Evolutionary conservation across 2,329 filamentous ascomycete genomes (phyloP).

Genomic region (Coniochaeta sp.): DNA sequence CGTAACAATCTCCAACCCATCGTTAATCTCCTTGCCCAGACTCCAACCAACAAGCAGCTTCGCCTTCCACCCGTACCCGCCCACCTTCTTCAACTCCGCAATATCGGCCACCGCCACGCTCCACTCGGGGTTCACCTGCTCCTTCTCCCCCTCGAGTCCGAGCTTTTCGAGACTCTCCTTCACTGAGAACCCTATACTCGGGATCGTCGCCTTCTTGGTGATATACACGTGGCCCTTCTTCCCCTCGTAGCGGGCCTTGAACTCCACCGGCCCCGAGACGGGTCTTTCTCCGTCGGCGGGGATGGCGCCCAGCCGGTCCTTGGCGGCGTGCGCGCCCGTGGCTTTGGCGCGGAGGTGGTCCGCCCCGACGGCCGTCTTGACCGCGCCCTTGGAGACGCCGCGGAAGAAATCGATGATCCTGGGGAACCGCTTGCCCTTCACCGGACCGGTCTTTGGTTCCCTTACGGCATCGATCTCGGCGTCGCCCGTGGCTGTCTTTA

Average conservation of each 20-base stretch:
- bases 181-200: slow-evolving; percentile 59
- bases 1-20: slow-evolving; percentile 65
- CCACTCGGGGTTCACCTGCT: slow-evolving; percentile 56
- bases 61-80: slow-evolving; percentile 77
- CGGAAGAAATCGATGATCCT: slow-evolving; percentile 61
- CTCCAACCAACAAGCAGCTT: slow-evolving; percentile 79
- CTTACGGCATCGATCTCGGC: slow-evolving; percentile 44
- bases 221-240: slow-evolving; percentile 68
- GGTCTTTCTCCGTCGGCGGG: slow-evolving; percentile 37
- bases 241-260: slow-evolving; percentile 64
- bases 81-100: slow-evolving; percentile 68
- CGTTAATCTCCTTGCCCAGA: slow-evolving; percentile 64
- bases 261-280: slow-evolving; percentile 64
- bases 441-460: slow-evolving; percentile 15
- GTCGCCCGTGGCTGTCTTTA: slow-evolving; percentile 16
- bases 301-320: slow-evolving; percentile 65
- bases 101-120: slow-evolving; percentile 66
- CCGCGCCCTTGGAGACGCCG: slow-evolving; percentile 59
- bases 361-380: slow-evolving; percentile 65
- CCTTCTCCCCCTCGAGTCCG: slow-evolving; percentile 40
- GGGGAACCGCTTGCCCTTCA: slow-evolving; percentile 29
- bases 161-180: slow-evolving; percentile 48
- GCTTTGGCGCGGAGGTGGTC: slow-evolving; percentile 64
- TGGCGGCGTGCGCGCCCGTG: slow-evolving; percentile 50
- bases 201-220: slow-evolving; percentile 57